Base-by-base conservation (phyloP, 1,284 basidiomycete species). In the Coniophora puteana region DNA sequence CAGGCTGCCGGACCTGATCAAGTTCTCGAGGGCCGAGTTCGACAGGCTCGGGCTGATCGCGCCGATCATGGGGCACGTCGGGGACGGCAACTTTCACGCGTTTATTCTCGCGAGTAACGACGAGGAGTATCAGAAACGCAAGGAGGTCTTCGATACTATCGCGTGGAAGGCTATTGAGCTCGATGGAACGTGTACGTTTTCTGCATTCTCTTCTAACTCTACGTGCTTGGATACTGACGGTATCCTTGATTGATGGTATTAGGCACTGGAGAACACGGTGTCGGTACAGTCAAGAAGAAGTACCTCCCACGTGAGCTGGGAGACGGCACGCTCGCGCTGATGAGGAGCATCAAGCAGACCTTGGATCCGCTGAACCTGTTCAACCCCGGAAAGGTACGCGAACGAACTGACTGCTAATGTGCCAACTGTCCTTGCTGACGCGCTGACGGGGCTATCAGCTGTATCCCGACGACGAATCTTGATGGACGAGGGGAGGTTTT, bases 251-350 rank as follows among this genome's bases (percentile, higher is more conserved):
- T 39, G 6, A 27, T 30, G 8, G 21, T 39, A 14, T 26, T 22
- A 82, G 77, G 80, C 53, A 85, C 83, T 0, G 90, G 91, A 8
- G 91, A 93, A 57, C 91, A 93, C 56, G 91, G 91, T 1, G 88
- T 94, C 7, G 91, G 91, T 0, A 67, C 92, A n/a, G 89, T 88
- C 11, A 93, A 93, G 68, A 79, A 75, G 47, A 74, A 79, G 46
- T 88, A 77, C 49, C 71, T 94, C 23, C 69, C 78, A 26, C 73
- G 80, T 43, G 92, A 94, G 58, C 73, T 95, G 0, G 91, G 92
- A 0, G 68, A 71, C 28, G 89, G 86, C 0, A 95, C 92, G 0
- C 85, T 93, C 11, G 74, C 78, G 43, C 62, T 94, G 18, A 94
- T 95, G 92, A 83, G 84, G 67, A 76, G 75, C 5, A 76, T 94